Conservation (phyloP, 768 basidiomycete genomes). For the Suillus sp. region DNA sequence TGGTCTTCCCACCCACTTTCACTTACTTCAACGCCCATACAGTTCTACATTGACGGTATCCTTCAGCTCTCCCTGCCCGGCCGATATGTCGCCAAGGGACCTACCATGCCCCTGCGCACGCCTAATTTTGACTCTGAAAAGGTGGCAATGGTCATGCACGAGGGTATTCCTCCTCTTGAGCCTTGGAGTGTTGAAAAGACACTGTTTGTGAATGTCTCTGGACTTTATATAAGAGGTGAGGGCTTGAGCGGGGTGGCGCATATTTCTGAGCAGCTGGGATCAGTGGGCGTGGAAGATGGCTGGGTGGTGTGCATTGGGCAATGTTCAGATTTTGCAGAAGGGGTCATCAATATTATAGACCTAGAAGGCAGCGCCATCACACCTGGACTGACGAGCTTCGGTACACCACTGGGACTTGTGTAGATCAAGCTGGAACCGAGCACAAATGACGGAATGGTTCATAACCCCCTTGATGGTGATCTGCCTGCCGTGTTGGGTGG, state of each 20-base stretch:
- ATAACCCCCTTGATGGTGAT: constrained; percentile 52
- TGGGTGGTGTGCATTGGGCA: constrained; percentile 51
- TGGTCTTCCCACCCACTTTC: constrained; percentile 79
- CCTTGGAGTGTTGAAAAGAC: constrained; percentile 42
- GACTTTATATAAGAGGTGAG: constrained; percentile 40
- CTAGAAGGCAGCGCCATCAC: constrained; percentile 69
- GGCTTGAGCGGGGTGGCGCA: constrained; percentile 28
- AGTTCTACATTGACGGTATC: constrained; percentile 87
- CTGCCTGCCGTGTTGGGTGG: constrained; percentile 52
- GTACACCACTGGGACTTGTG: constrained; percentile 68
- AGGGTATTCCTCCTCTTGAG: constrained; percentile 75
- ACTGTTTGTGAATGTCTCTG: constrained; percentile 66
- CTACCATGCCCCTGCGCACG: constrained; percentile 46
- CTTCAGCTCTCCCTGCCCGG: constrained; percentile 58
- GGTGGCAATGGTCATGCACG: constrained; percentile 56
- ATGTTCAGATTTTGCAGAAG: constrained; percentile 25
- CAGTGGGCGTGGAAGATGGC: constrained; percentile 50
- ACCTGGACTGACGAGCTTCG: constrained; percentile 74
- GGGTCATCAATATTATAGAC: constrained; percentile 45
- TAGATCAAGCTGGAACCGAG: constrained; percentile 69
- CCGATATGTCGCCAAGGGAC: constrained; percentile 40
- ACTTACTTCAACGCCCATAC: constrained; percentile 71
- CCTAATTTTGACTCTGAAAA: constrained; percentile 77
- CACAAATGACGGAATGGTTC: constrained; percentile 67
- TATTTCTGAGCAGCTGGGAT: constrained; percentile 28